phyloP scores from a whole-genome alignment of 2,329 filamentous ascomycete genomes.

The Aureobasidium leucospermi region DNA sequence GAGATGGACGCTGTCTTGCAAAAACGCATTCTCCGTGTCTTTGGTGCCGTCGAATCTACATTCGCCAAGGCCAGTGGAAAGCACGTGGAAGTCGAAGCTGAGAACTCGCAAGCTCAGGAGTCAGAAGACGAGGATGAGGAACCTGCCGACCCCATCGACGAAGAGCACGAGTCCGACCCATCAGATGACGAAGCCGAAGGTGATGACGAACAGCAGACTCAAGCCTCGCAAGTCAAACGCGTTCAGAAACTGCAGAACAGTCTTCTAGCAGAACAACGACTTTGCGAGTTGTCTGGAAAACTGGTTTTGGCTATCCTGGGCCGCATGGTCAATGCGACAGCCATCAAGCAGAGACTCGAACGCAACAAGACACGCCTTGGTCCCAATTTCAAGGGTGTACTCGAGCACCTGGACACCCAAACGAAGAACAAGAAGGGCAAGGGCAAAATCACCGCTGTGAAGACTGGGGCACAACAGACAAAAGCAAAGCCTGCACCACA shows the following conservation, averaged over 20 bases:
- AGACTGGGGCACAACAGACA: not conserved
- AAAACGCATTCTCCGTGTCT: conserved; percentile 64
- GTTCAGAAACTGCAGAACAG: conserved; percentile 48
- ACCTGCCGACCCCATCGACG: conserved; percentile 54
- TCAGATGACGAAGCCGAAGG: conserved; percentile 29
- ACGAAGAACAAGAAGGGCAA: conserved; percentile 36
- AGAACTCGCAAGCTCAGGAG: conserved; percentile 26
- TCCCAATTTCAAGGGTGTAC: conserved; percentile 75
- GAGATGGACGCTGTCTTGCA: conserved; percentile 59
- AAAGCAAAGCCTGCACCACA: conserved; percentile 7
- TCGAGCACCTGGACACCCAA: conserved; percentile 67
- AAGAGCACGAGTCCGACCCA: conserved; percentile 53
- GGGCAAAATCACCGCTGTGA: conserved; percentile 14
- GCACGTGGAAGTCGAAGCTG: conserved; percentile 34
- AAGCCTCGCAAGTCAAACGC: conserved; percentile 49
- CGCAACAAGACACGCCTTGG: conserved; percentile 77
- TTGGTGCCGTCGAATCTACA: conserved; percentile 66
- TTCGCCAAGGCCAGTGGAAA: conserved; percentile 59
- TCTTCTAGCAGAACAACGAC: conserved; percentile 71
- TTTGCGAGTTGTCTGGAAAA: conserved; percentile 81
- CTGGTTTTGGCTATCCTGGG: conserved; percentile 74
- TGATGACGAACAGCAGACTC: conserved; percentile 29
- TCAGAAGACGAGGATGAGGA: conserved; percentile 58
- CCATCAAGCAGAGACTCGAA: conserved; percentile 62
- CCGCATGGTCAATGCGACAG: conserved; percentile 61